Evolutionary conservation across 805 yeast genomes (phyloP), one percentile per base, ranked within the genome.

Genomic region (Naumovozyma dairenensis): DNA sequence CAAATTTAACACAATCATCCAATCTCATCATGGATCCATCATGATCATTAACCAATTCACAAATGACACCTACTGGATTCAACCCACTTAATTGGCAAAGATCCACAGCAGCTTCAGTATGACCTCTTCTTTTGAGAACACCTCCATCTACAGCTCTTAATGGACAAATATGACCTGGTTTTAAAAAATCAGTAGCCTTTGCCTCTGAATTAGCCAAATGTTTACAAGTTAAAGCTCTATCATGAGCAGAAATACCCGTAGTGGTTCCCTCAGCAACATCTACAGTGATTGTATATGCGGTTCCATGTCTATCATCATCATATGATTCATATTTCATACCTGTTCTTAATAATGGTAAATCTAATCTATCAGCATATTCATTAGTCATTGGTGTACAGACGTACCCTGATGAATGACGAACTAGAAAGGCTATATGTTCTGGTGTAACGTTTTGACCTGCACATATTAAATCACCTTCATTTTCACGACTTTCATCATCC

Each of bases 11-110:
- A 60, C 97, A 92, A 54, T 92, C 95, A 42, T 77, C 80, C 42
- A 86, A 65, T 57, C 98, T 77, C 79, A 87, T 85, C 97, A 92
- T 92, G 43, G 80, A 66, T 1, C 98, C 98, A 51, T 92, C 97
- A 31, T 76, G 80, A 45, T 86, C 97, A 37, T 80, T 74, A 16
- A 92, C 97, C 46, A 92, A 66, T 63, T 92, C 99, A 59, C 97
- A 83, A 47, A 92, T 89, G 24, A 81, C 92, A 12, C 82, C 94
- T 2, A 85, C 98, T 2, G 92, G 94, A 42, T 73, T 72, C 46
- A 82, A 66, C 0, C 85, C 86, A 5, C 89, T 70, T 49, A 87
- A 66, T 49, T 65, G 63, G 53, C 94, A 78, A 43, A 92, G 67
- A 53, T 89, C 94, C 6, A 92, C 94, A 18, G 85, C 86, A 13